Base-by-base conservation (phyloP, 2,329 filamentous ascomycete genomes). In the Lachnellula hyalina region DNA sequence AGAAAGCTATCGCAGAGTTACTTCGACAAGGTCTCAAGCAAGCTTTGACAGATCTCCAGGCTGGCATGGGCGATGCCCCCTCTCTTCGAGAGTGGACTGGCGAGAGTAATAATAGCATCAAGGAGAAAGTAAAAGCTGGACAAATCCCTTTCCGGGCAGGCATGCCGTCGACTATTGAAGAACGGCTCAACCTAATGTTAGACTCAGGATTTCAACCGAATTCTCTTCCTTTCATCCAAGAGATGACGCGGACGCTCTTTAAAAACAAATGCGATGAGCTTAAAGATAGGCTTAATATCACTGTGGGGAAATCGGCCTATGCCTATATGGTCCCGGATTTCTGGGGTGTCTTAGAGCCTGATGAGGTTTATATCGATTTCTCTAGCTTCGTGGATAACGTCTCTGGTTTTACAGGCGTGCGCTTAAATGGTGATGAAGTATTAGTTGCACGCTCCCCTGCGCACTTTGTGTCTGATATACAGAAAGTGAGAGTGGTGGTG, bases 321-420 rank as follows among this genome's bases (percentile, higher is more conserved):
- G 71, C 84, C 0, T 81, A 78, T 56, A 90, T 90, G 72, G 77
- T 89, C 0, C 79, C 85, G 0, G 89, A 93, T 66, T 89, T 88
- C 23, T 71, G 71, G 0, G 78, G 77, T 0, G 71, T 81, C 0
- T 67, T 93, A 0, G 70, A 79, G 49, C 84, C 86, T 40, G 81
- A 80, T 1, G 84, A 92, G 61, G 76, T 91, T 0, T 84, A 88
- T 38, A 63, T 92, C 0, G 77, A 80, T 0, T 90, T 91, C 59
- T 87, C 86, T 0, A 77, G 49, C 9, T 87, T 89, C 57, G 62
- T 70, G 0, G 77, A 83, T 53, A 74, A 81, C 1, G 69, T 72
- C 0, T 79, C 79, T 1, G 77, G 77, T 0, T 78, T 81, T 36
- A 77, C 73, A 0, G 81, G 80, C 41, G 78, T 77, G 0, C 66